Base-by-base conservation (phyloP, 108 stramenopile genomes). In the Cyclotella sp. region DNA sequence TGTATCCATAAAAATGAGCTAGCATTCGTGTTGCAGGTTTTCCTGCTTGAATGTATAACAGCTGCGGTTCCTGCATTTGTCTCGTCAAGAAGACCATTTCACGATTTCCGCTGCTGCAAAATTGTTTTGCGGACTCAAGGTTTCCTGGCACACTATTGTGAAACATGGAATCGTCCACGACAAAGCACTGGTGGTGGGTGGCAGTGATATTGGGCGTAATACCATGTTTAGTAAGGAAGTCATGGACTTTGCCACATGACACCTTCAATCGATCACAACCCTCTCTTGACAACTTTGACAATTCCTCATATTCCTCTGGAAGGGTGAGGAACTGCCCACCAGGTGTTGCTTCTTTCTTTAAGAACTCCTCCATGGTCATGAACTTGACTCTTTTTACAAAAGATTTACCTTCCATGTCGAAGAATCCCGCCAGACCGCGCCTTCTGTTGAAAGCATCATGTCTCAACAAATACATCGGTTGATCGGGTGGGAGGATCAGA, bases 401-500 rank as follows among this genome's bases (percentile, higher is more conserved):
- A 58, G 80, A 76, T 0, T 75, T 44, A n/a, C 73, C 79, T 9
- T 75, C 45, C 27, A 90, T 77, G 8, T 85, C 81, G 52, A 91
- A 94, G 70, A 94, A 94, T 66, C 92, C 93, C 19, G 69, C 81
- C 78, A 93, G 91, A 18, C 87, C 84, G 7, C 85, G 79, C 14
- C 84, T 76, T n/a, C 75, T 74, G 49, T 84, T 79, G 5, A 24
- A 57, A 26, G 75, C 82, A 78, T 90, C 91, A 47, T 80, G 72
- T 57, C 85, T 82, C 49, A 96, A 64, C 27, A 94, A 41, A 64
- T 96, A 96, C 62, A 93, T 78, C 0, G 85, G 84, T 15, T 86
- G 72, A 43, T 86, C 86, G 24, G 96, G 93, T 28, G 96, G 96
- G 22, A 96, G 54, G 41, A 97, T 91, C n/a, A 97, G 59, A 1